phyloP scores from a whole-genome alignment of 2,329 filamentous ascomycete species.

The Lasiodiplodia theobromae region DNA sequence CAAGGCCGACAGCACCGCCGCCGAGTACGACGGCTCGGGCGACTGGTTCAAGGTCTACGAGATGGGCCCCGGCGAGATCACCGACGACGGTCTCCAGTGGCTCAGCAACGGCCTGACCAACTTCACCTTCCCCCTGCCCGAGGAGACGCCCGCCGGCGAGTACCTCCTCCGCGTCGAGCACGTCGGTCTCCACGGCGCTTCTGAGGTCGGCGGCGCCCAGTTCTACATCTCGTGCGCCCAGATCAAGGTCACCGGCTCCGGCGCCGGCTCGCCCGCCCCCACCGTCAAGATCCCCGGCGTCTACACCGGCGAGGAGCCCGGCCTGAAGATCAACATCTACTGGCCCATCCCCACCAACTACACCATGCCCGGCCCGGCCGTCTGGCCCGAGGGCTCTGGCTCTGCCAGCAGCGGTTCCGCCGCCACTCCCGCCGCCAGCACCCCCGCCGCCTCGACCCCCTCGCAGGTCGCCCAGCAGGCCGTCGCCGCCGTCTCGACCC shows the following conservation, averaged over 20 bases:
- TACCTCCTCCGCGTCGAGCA: constrained; percentile 47
- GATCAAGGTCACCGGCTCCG: constrained; percentile 54
- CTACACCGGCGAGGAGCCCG: constrained; percentile 56
- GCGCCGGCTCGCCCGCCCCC: constrained; percentile 52
- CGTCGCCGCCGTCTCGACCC: constrained; percentile 11
- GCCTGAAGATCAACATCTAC: constrained; percentile 56
- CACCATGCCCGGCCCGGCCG: constrained; percentile 41
- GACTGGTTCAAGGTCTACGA: constrained; percentile 48
- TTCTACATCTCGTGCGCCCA: constrained; percentile 50
- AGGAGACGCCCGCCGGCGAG: constrained; percentile 49
- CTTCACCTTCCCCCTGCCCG: constrained; percentile 50
- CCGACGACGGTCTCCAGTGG: constrained; percentile 47
- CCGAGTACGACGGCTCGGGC: constrained; percentile 72
- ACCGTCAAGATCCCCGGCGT: constrained; percentile 58
- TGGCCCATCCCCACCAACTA: constrained; percentile 45
- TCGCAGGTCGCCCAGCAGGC: background rate
- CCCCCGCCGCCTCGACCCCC: background rate
- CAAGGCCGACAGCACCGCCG: constrained; percentile 68
- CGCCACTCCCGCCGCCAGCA: background rate
- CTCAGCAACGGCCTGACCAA: constrained; percentile 45
- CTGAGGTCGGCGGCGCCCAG: constrained; percentile 37
- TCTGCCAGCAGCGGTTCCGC: background rate
- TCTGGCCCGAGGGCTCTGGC: constrained; percentile 34
- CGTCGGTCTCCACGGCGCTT: constrained; percentile 41
- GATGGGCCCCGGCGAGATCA: constrained; percentile 39